These are phyloP conservation scores for Oenanthe javanica DNA, from an alignment of 140 eudicot genomes.

Conservation along the genomic window DNA sequence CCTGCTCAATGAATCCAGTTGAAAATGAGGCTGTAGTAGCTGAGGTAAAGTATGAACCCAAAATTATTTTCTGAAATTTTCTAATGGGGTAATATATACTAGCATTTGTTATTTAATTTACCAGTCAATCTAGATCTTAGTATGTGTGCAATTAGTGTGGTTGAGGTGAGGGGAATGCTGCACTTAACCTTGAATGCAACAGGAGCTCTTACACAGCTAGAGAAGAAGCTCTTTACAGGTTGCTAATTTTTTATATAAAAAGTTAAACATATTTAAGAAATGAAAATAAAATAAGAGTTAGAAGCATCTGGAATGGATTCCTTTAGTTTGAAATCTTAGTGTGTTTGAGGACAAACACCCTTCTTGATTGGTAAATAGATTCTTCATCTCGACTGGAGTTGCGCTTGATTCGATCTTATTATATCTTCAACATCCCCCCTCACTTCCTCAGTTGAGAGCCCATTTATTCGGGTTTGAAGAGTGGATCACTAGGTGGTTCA, in stretches of 20 bases:
- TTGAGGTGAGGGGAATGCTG: neutral
- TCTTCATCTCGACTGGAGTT: no score
- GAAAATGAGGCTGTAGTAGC: conserved; percentile 99
- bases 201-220: neutral
- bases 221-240: neutral
- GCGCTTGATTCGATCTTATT: no score
- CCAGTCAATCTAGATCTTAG: neutral
- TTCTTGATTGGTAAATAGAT: no score
- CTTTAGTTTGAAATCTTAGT: no score
- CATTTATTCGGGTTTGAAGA: no score
- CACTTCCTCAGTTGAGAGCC: no score
- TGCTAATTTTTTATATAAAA: neutral
- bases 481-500: no score
- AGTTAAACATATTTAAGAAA: neutral
- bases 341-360: no score
- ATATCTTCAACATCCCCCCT: no score
- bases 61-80: neutral
- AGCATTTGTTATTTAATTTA: neutral
- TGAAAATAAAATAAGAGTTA: no score
- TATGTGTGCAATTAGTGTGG: neutral
- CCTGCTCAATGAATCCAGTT: conserved; percentile 99
- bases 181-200: neutral
- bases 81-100: neutral
- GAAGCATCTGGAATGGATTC: no score
- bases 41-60: conserved; percentile 45